Percentiles rank a stretch among this genome's conserved stretches.
These are phyloP conservation scores for Hypoxylon sp. DNA, from an alignment of 2,329 filamentous ascomycete genomes.

Conservation along the genomic window DNA sequence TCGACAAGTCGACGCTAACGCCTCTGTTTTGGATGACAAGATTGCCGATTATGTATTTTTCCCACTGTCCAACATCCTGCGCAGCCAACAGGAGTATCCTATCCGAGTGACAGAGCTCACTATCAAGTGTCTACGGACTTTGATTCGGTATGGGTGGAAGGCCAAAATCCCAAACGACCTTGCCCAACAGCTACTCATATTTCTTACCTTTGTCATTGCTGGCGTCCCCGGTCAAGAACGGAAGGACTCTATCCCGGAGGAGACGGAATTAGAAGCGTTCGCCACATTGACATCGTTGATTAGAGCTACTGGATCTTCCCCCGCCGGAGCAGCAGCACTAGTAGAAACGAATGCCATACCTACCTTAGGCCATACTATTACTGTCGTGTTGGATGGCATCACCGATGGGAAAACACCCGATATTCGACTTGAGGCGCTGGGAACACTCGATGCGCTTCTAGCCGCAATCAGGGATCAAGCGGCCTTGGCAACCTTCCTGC, in stretches of 20 bases:
- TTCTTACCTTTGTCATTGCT: slow-evolving; percentile 85
- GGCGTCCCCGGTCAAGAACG: slow-evolving; percentile 73
- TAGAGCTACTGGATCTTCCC: slow-evolving; percentile 67
- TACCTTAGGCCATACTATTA: slow-evolving; percentile 84
- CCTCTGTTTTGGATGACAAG: slow-evolving; percentile 77
- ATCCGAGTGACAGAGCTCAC: slow-evolving; percentile 81
- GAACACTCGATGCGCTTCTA: slow-evolving; percentile 74
- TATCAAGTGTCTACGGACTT: slow-evolving; percentile 79
- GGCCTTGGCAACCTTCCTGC: slow-evolving; percentile 87
- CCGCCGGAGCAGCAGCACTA: slow-evolving; percentile 64
- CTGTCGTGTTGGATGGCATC: slow-evolving; percentile 83
- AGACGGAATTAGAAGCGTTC: slow-evolving; percentile 80
- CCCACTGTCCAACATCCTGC: slow-evolving; percentile 88
- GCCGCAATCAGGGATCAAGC: slow-evolving; percentile 77
- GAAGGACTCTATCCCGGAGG: slow-evolving; percentile 72
- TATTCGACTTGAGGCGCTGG: slow-evolving; percentile 80
- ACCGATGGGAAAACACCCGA: slow-evolving; percentile 73
- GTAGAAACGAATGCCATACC: slow-evolving; percentile 76
- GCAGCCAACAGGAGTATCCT: slow-evolving; percentile 79
- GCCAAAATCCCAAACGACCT: slow-evolving; percentile 77
- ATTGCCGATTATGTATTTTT: slow-evolving; percentile 97
- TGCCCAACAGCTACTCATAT: slow-evolving; percentile 85
- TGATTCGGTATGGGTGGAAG: slow-evolving; percentile 86
- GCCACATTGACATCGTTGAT: slow-evolving; percentile 78
- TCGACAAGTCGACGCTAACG: slow-evolving; percentile 60